A percentile compares a stretch with the other conserved stretches of the same genome.
Conservation (phyloP, 1,284 basidiomycete species). For the Austroboletus niveus region DNA sequence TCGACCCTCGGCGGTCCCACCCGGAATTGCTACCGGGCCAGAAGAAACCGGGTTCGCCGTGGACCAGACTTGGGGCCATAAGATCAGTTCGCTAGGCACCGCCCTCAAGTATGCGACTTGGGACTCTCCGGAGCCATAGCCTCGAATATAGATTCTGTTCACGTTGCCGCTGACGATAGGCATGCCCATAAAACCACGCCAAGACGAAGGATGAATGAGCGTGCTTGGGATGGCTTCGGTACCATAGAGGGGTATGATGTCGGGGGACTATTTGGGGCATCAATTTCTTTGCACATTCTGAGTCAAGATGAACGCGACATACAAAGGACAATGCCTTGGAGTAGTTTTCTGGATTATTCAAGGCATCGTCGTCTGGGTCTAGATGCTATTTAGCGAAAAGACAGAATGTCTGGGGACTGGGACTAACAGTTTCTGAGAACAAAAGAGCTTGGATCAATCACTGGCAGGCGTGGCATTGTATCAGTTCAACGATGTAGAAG, state of each 20-base stretch:
- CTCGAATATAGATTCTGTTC: constrained; percentile 12
- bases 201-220: constrained; percentile 4
- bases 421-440: too few relatives aligned
- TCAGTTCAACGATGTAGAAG: too few relatives aligned
- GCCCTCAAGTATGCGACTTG: constrained; percentile 8
- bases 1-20: not conserved
- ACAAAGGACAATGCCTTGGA: constrained; percentile 11
- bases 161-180: constrained; percentile 10
- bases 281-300: too few relatives aligned
- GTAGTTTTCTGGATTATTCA: not conserved
- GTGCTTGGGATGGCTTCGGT: not conserved
- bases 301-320: not conserved
- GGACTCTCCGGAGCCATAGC: constrained; percentile 10
- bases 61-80: constrained; percentile 13
- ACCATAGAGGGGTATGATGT: constrained; percentile 12
- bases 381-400: too few relatives aligned
- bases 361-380: not conserved
- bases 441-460: too few relatives aligned
- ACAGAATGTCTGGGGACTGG: too few relatives aligned
- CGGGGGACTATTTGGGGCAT: constrained; percentile 6
- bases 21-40: constrained; percentile 2
- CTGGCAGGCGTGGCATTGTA: too few relatives aligned
- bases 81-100: constrained; percentile 12
- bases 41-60: not conserved
- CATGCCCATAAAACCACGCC: constrained; percentile 12